Conservation (phyloP, 257 asterid species). For the Primulina tabacum region DNA sequence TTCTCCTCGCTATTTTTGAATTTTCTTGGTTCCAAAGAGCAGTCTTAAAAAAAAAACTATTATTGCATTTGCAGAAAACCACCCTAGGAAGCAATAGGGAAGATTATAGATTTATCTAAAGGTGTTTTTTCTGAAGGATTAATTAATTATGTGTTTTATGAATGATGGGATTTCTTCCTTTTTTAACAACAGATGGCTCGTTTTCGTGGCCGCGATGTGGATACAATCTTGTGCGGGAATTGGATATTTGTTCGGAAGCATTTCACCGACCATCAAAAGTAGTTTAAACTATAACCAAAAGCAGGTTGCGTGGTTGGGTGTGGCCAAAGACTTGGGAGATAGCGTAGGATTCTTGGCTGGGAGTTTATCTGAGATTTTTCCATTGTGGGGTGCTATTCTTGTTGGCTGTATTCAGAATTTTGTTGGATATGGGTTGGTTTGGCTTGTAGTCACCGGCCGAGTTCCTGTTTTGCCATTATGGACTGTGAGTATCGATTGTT, state of each 20-base stretch:
- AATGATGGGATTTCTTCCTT: slow-evolving; percentile 4
- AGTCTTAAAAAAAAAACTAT: neutral
- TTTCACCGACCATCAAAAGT: slow-evolving; percentile 42
- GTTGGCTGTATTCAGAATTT: slow-evolving; percentile 50
- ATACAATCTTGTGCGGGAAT: slow-evolving; percentile 53
- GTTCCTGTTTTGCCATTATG: slow-evolving; percentile 42
- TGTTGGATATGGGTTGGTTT: slow-evolving; percentile 56
- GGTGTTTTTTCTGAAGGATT: neutral
- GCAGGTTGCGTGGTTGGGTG: slow-evolving; percentile 45
- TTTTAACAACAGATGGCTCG: slow-evolving; percentile 49
- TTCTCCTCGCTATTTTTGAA: neutral
- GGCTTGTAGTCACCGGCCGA: slow-evolving; percentile 52
- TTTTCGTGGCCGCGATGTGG: slow-evolving; percentile 58
- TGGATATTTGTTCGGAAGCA: slow-evolving; percentile 51
- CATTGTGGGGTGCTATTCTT: slow-evolving; percentile 51
- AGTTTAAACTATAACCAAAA: slow-evolving; percentile 43
- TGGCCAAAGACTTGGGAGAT: slow-evolving; percentile 53
- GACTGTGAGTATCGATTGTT: slow-evolving; percentile 35
- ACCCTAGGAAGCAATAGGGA: neutral
- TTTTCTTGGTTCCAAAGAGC: neutral
- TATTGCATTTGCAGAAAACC: neutral
- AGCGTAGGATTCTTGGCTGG: slow-evolving; percentile 60
- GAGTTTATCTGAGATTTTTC: slow-evolving; percentile 45
- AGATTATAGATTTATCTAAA: neutral
- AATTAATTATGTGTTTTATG: neutral